Conservation (phyloP, 805 yeast genomes). For the Saccharomyces kudriavzevii region DNA sequence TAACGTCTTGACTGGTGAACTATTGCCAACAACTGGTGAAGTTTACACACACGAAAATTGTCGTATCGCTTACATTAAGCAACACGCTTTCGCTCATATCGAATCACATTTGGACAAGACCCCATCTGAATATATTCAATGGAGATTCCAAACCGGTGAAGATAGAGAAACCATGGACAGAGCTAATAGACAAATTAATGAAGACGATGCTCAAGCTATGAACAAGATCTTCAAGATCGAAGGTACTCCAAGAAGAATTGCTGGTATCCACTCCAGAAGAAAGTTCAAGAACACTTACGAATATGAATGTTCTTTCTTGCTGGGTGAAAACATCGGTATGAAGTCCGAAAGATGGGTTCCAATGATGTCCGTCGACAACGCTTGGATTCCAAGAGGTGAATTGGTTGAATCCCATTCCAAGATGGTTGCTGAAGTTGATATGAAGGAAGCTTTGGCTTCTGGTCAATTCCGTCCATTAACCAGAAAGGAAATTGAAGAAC, state of each 20-base stretch:
- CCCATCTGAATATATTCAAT: conserved; percentile 99
- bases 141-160: conserved; percentile 99
- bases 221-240: conserved; percentile 98
- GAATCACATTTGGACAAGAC: conserved; percentile 98
- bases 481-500: conserved; percentile 99
- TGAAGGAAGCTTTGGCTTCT: conserved; percentile 99
- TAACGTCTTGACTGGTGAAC: conserved; percentile 98
- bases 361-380: conserved; percentile 99
- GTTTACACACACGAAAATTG: conserved; percentile 99
- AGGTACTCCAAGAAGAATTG: conserved; percentile 96
- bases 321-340: conserved; percentile 99
- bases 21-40: conserved; percentile 96
- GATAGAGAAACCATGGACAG: conserved; percentile 99
- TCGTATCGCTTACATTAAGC: conserved; percentile 99
- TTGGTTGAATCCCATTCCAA: conserved; percentile 93
- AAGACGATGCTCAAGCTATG: conserved; percentile 95
- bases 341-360: conserved; percentile 99
- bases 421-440: conserved; percentile 99
- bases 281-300: conserved; percentile 99
- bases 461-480: conserved; percentile 99
- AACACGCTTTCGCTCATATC: conserved; percentile 99
- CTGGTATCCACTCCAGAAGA: conserved; percentile 91
- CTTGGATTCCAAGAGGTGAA: conserved; percentile 99
- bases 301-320: conserved; percentile 94
- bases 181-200: conserved; percentile 97